Evolutionary conservation across 768 basidiomycete species (phyloP).

Genomic region (Psilocybe tampanensis): DNA sequence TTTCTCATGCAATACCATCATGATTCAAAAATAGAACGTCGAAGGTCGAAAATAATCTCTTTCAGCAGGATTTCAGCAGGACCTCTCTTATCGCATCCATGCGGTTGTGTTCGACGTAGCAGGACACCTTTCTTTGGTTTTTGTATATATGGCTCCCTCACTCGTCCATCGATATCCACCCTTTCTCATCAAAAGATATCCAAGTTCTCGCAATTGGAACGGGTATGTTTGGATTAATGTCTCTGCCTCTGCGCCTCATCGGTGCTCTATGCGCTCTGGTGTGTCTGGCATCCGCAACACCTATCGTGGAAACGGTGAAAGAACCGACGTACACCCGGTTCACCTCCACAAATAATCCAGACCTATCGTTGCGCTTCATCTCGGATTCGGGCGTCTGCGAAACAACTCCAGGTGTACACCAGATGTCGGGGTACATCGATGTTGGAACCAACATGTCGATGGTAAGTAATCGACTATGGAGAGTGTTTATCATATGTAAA

Average conservation of each 20-base stretch:
- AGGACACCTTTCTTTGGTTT: background rate
- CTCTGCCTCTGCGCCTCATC: background rate
- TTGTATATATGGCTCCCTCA: background rate
- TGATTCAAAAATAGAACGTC: conserved; percentile 8
- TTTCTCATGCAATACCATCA: background rate
- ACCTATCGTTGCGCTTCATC: conserved; percentile 47
- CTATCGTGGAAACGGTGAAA: conserved; percentile 3
- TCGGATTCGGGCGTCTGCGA: conserved; percentile 66
- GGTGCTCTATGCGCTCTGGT: background rate
- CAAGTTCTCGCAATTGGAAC: background rate
- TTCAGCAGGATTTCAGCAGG: background rate
- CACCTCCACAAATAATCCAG: conserved; percentile 21
- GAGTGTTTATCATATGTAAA: background rate
- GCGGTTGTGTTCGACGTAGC: background rate
- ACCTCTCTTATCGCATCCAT: conserved; percentile 10
- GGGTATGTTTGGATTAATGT: background rate
- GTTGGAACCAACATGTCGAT: conserved; percentile 60
- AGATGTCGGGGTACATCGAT: conserved; percentile 65
- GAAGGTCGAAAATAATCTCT: background rate
- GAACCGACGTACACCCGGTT: conserved; percentile 16
- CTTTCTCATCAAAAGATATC: background rate
- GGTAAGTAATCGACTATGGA: conserved; percentile 34
- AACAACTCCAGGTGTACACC: conserved; percentile 60
- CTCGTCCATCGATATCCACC: background rate
- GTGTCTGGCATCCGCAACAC: conserved; percentile 10